Evolutionary conservation across 73 alveolate genomes (phyloP), one percentile per base, ranked within the genome.

Genomic region (Halteria grandinella): DNA sequence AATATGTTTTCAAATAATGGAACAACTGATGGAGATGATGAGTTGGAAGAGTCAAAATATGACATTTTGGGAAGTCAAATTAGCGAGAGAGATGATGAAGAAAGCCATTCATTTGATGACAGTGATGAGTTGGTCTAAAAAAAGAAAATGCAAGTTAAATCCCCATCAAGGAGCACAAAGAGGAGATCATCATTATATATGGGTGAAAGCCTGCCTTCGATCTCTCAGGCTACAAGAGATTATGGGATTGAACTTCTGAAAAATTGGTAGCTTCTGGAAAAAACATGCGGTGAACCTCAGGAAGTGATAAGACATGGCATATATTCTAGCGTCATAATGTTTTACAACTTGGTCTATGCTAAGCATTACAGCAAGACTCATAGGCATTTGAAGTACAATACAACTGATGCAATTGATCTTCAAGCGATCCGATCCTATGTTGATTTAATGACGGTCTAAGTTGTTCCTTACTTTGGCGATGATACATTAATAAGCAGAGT

Each of bases 281-380:
- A n/a, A n/a, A n/a, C n/a, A n/a, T n/a, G n/a, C n/a, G n/a, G n/a
- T n/a, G n/a, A n/a, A n/a, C n/a, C n/a, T n/a, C n/a, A n/a, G n/a
- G n/a, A n/a, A n/a, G n/a, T n/a, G n/a, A 45, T 62, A n/a, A 69
- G 70, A n/a, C 69, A 80, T 70, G 50, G 69, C 23, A 51, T 80
- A 2, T 80, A 80, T 44, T 69, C 91, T 0, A 37, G 81, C 25
- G 27, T 80, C 39, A 49, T 80, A 0, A 29, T 80, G 66, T 80
- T 80, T 51, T 80, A 80, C 44, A 80, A 80, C 47, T 32, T 80
- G 32, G 70, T 70, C 11, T 52, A 41, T 7, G 64, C 55, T 15
- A 47, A 48, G 14, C 50, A 66, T 4, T 18, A 28, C n/a, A 41
- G 25, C 34, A 62, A 53, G 12, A 29, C 43, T 5, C 58, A 70